These are phyloP conservation scores for Cercospora sp. DNA, from an alignment of 2,329 filamentous ascomycete genomes.

Conservation along the genomic window DNA sequence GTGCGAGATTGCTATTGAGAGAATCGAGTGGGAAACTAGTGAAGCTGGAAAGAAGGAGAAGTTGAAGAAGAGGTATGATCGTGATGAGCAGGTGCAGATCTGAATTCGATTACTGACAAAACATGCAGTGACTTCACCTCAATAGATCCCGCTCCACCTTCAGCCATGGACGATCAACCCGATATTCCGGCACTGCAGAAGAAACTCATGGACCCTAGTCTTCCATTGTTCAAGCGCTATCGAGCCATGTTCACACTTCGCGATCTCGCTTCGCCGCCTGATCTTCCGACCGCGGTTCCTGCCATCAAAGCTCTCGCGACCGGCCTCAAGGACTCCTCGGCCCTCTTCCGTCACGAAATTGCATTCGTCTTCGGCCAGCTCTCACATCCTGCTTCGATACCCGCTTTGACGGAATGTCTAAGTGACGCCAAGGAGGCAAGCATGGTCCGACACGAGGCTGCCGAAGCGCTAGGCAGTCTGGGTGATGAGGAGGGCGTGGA, in stretches of 20 bases:
- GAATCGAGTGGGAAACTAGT: constrained; percentile 90
- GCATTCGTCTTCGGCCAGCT: constrained; percentile 98
- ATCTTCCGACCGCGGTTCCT: constrained; percentile 84
- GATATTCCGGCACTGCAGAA: constrained; percentile 74
- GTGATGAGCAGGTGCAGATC: background rate
- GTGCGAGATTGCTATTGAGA: constrained; percentile 92
- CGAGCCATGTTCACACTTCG: constrained; percentile 97
- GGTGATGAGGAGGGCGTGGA: constrained; percentile 94
- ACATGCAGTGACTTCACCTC: constrained; percentile 81
- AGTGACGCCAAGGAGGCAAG: constrained; percentile 79
- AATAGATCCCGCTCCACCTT: constrained; percentile 89
- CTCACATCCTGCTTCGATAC: constrained; percentile 94
- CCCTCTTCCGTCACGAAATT: constrained; percentile 95
- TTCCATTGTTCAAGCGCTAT: constrained; percentile 88
- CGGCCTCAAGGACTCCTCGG: constrained; percentile 81
- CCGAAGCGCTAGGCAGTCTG: constrained; percentile 90
- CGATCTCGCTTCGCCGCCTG: constrained; percentile 89
- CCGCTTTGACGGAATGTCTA: constrained; percentile 75
- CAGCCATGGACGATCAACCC: constrained; percentile 57
- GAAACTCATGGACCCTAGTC: constrained; percentile 72
- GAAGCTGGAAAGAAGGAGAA: constrained; percentile 71
- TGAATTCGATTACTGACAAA: background rate
- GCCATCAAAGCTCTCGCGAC: constrained; percentile 82
- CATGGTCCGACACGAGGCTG: constrained; percentile 97
- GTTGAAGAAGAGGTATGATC: constrained; percentile 69